Evolutionary conservation across 805 yeast genomes (phyloP), one percentile per base, ranked within the genome.

Genomic region (Saccharomycopsis guyanensis): DNA sequence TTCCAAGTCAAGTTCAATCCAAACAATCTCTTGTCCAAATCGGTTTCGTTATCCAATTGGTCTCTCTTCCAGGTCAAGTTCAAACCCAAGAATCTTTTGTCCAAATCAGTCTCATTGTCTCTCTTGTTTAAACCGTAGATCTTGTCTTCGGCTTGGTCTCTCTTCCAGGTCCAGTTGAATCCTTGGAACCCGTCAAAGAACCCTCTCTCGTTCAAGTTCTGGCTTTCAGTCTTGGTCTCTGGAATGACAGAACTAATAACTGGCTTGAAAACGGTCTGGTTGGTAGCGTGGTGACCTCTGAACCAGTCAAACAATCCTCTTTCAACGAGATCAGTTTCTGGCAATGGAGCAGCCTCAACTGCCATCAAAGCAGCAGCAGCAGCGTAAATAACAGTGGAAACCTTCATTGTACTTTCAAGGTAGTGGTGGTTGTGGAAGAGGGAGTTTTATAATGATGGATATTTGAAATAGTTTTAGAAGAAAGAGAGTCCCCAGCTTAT

Each of bases 91-190:
- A 39, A 22, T 7, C 42, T 33, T 27, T 33, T 39, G 16, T 39
- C 29, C 10, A 25, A 25, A 33, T 23, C 42, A 16, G 29, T 24
- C 10, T 24, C 19, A 12, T 22, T 33, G n/a, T 33, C 42, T 23
- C 42, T 23, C 38, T 39, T 39, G 27, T 38, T 27, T 20, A 38
- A 38, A 13, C 22, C 32, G n/a, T n/a, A n/a, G n/a, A n/a, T n/a
- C n/a, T n/a, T n/a, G n/a, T n/a, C 8, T 13, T 33, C 13, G 18
- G 4, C 24, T 32, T n/a, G 5, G n/a, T 13, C 22, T 40, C 43
- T 40, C 43, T 40, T 4, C 33, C 33, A 25, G 43, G 43, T 29
- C 43, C 41, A 40, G 43, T 40, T 40, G 33, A 40, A 40, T 29
- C 42, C 42, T 6, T 24, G 29, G 16, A 39, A 22, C n/a, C 42